Percentiles rank a stretch among this genome's conserved stretches.
Evolutionary conservation across 495 filamentous ascomycete species (phyloP).

Genomic region (Podospora sp.): DNA sequence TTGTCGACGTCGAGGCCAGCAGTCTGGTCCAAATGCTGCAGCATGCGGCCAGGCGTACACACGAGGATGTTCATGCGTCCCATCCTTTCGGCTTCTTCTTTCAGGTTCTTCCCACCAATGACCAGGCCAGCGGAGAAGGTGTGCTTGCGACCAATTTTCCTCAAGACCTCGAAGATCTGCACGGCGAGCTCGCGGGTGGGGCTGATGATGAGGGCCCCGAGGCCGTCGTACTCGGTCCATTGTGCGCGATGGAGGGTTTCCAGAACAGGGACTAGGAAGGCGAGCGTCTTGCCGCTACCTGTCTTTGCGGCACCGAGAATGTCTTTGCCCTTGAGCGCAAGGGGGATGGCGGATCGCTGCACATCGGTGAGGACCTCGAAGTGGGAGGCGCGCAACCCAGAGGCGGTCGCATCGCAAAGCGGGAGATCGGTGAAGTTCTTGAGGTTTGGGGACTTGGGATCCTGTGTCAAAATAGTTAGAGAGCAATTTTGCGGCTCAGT

Average conservation of each 20-base stretch:
- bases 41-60: constrained; percentile 90
- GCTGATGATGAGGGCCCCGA: constrained; percentile 90
- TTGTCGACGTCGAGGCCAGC: constrained; percentile 87
- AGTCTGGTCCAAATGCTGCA: constrained; percentile 96
- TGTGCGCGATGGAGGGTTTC: constrained; percentile 90
- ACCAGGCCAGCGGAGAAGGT: constrained; percentile 90
- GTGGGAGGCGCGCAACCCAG: constrained; percentile 81
- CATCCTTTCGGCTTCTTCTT: constrained; percentile 84
- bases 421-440: constrained; percentile 79
- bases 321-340: constrained; percentile 83
- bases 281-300: constrained; percentile 93
- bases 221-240: constrained; percentile 89
- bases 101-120: constrained; percentile 90
- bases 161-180: constrained; percentile 94
- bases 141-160: constrained; percentile 88
- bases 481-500: too few relatives aligned
- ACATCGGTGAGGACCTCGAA: constrained; percentile 92
- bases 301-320: constrained; percentile 96
- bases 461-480: constrained; percentile 27
- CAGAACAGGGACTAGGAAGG: constrained; percentile 88
- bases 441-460: constrained; percentile 49
- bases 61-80: constrained; percentile 97
- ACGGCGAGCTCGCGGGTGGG: constrained; percentile 94
- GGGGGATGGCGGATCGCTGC: constrained; percentile 81
- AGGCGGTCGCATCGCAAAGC: constrained; percentile 78